phyloP scores from a whole-genome alignment of 148 eudicot species.

The Vaccinium macrocarpon region DNA sequence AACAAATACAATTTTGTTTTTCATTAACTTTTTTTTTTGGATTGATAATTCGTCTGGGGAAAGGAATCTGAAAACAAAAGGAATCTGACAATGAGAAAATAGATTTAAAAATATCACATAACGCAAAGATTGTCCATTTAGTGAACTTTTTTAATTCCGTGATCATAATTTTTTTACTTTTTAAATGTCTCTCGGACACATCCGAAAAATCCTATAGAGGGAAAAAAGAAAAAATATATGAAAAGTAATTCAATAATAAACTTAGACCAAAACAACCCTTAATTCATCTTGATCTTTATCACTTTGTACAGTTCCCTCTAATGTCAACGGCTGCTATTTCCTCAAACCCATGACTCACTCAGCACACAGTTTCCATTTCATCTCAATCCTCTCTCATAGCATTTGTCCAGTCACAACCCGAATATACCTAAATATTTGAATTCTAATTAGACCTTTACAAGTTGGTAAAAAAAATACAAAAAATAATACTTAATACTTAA shows the following conservation, averaged over 20 bases:
- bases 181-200: background rate
- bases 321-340: background rate
- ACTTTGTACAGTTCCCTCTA: background rate
- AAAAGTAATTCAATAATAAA: background rate
- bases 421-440: background rate
- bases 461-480: background rate
- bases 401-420: background rate
- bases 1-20: too few relatives aligned
- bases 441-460: constrained; percentile 1
- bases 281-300: background rate
- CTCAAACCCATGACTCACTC: background rate
- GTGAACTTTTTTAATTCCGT: background rate
- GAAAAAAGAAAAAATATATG: background rate
- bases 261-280: background rate
- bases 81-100: too few relatives aligned
- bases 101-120: background rate
- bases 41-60: too few relatives aligned
- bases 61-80: too few relatives aligned
- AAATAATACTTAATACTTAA: background rate
- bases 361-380: background rate
- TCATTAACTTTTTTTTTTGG: too few relatives aligned
- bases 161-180: background rate
- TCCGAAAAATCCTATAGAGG: background rate
- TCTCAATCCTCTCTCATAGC: background rate
- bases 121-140: background rate